These are phyloP conservation scores for Ambispora gerdemannii DNA, from an alignment of 192 early-diverging fungal genomes.

Conservation along the genomic window DNA sequence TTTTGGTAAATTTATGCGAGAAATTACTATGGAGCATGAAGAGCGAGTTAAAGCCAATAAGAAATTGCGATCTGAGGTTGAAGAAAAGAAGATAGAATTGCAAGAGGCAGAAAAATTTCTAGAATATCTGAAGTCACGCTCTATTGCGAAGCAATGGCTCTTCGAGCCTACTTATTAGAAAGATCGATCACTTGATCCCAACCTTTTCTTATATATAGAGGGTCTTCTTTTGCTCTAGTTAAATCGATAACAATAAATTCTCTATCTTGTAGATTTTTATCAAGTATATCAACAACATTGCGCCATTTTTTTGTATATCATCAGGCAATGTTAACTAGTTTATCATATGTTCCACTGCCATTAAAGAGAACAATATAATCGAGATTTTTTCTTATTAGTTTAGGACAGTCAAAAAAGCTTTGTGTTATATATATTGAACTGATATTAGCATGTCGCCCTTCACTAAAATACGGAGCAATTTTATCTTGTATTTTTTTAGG, in stretches of 20 bases:
- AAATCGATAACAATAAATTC: conserved; percentile 23
- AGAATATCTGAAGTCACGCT: conserved; percentile 9
- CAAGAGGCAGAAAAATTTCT: conserved; percentile 15
- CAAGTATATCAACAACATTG: conserved; percentile 1
- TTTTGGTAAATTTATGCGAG: too few relatives aligned
- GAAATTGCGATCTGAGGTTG: neutral
- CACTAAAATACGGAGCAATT: conserved; percentile 8
- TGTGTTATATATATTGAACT: conserved; percentile 6
- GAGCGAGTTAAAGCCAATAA: neutral
- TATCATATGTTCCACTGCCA: neutral
- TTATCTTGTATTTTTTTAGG: too few relatives aligned
- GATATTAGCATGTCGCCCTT: conserved; percentile 12
- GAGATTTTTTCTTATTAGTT: too few relatives aligned
- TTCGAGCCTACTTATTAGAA: conserved; percentile 5
- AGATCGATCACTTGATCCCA: neutral
- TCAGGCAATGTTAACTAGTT: conserved; percentile 17
- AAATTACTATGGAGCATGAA: too few relatives aligned
- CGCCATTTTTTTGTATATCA: too few relatives aligned
- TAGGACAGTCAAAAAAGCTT: conserved; percentile 20
- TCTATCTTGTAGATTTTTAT: conserved; percentile 4
- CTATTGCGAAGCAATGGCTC: conserved; percentile 9
- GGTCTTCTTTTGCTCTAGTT: conserved; percentile 25
- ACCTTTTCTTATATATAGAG: conserved; percentile 7
- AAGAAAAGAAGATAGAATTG: neutral
- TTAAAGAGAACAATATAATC: conserved; percentile 25